phyloP scores from a whole-genome alignment of 179 eudicot genomes.

The Silene coronaria region DNA sequence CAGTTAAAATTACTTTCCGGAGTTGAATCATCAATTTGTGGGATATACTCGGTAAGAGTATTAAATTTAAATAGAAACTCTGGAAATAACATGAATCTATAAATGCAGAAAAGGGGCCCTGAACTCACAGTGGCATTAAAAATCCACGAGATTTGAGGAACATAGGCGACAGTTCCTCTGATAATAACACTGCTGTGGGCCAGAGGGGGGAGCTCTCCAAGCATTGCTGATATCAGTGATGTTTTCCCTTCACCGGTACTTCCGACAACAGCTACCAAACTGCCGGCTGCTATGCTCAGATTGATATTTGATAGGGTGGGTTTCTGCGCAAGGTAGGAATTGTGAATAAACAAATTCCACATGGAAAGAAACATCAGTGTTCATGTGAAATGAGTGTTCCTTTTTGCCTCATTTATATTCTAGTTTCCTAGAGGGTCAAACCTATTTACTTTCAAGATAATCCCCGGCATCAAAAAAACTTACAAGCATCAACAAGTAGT shows the following conservation, averaged over 20 bases:
- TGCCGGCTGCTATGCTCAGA: conserved; percentile 59
- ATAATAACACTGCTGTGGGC: conserved; percentile 43
- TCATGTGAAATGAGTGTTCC: background rate
- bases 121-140: conserved; percentile 77
- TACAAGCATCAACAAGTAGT: background rate
- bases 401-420: background rate
- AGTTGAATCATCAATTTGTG: background rate
- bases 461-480: background rate
- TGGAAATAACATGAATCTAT: background rate
- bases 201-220: conserved; percentile 66
- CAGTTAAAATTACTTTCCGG: background rate
- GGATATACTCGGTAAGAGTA: background rate
- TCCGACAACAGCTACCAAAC: conserved; percentile 78
- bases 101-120: background rate
- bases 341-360: background rate
- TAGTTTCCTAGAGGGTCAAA: background rate
- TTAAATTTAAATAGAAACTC: background rate
- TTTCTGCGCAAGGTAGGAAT: conserved; percentile 30
- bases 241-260: conserved; percentile 91
- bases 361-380: background rate
- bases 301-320: conserved; percentile 61
- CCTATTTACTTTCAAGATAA: background rate
- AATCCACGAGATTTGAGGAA: conserved; percentile 85
- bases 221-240: conserved; percentile 81
- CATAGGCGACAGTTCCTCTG: conserved; percentile 76